These are phyloP conservation scores for Blastocystis sp. DNA, from an alignment of 352 stramenopile species.

Conservation along the genomic window DNA sequence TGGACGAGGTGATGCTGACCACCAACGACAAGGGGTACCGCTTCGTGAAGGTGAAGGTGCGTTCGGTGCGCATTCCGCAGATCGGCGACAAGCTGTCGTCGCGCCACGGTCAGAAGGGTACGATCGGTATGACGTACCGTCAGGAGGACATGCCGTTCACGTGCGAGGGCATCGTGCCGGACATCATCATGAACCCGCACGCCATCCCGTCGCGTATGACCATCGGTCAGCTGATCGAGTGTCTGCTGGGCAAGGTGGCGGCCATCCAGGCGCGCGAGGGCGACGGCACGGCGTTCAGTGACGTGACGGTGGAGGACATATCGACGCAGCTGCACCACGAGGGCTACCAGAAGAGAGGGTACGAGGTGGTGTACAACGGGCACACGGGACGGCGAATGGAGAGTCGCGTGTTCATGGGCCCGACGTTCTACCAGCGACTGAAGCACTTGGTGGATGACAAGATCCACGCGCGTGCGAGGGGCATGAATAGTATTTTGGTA, in stretches of 20 bases:
- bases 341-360: conserved; percentile 97
- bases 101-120: conserved; percentile 91
- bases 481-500: conserved; percentile 75
- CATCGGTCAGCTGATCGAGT: conserved; percentile 99
- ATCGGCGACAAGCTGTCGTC: conserved; percentile 97
- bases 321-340: conserved; percentile 89
- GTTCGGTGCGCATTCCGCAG: conserved; percentile 96
- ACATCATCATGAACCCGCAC: conserved; percentile 99
- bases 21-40: conserved; percentile 95
- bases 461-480: conserved; percentile 92
- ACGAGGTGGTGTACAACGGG: conserved; percentile 98
- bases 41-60: conserved; percentile 90
- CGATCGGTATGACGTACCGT: conserved; percentile 98
- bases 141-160: conserved; percentile 99
- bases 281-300: conserved; percentile 98
- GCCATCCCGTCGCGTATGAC: conserved; percentile 99
- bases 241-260: conserved; percentile 96
- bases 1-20: conserved; percentile 98
- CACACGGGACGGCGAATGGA: conserved; percentile 94
- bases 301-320: conserved; percentile 96
- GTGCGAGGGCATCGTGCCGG: conserved; percentile 95
- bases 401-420: conserved; percentile 97
- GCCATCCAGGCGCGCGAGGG: conserved; percentile 94
- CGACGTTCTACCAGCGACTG: conserved; percentile 99
- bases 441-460: conserved; percentile 99